Percentiles rank a stretch among this genome's conserved stretches.
These are phyloP conservation scores for Claviceps paspali DNA, from an alignment of 2,329 filamentous ascomycete genomes.

Conservation along the genomic window DNA sequence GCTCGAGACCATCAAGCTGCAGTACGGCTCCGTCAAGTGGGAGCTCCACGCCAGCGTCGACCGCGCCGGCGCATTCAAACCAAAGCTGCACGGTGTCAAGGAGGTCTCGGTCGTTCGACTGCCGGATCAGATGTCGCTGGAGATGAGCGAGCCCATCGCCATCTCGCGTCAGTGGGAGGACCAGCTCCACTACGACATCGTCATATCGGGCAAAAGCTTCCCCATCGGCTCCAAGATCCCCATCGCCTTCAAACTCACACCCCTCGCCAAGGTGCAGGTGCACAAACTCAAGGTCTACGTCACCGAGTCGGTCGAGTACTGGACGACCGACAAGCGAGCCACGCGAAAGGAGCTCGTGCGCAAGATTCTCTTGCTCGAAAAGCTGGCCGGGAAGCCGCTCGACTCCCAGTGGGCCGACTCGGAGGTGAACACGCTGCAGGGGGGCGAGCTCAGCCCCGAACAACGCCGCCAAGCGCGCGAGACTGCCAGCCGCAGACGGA, in stretches of 20 bases:
- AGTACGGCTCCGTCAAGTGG: conserved; percentile 76
- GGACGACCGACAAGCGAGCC: conserved; percentile 70
- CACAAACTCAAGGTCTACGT: conserved; percentile 86
- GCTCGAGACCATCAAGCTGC: conserved; percentile 76
- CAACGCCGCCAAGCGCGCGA: conserved; percentile 33
- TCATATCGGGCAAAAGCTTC: conserved; percentile 92
- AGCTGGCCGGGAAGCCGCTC: conserved; percentile 64
- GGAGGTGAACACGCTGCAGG: conserved; percentile 59
- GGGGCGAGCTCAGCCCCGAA: conserved; percentile 53
- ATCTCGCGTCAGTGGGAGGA: conserved; percentile 92
- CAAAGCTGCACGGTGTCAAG: conserved; percentile 68
- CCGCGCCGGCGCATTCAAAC: conserved; percentile 76
- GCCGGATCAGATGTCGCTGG: conserved; percentile 73
- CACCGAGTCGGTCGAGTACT: conserved; percentile 84
- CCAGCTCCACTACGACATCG: conserved; percentile 87
- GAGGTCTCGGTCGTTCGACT: conserved; percentile 75
- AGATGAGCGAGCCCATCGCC: conserved; percentile 84
- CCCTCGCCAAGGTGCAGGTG: conserved; percentile 81
- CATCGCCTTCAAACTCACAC: conserved; percentile 87
- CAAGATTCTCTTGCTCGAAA: conserved; percentile 79
- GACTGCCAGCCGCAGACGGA: conserved; percentile 33
- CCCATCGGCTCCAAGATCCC: conserved; percentile 77
- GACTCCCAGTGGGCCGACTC: conserved; percentile 60
- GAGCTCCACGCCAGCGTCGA: conserved; percentile 75
- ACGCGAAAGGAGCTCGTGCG: conserved; percentile 71